These are phyloP conservation scores for Globisporangium irregulare DNA, from an alignment of 352 stramenopile species.

Conservation along the genomic window DNA sequence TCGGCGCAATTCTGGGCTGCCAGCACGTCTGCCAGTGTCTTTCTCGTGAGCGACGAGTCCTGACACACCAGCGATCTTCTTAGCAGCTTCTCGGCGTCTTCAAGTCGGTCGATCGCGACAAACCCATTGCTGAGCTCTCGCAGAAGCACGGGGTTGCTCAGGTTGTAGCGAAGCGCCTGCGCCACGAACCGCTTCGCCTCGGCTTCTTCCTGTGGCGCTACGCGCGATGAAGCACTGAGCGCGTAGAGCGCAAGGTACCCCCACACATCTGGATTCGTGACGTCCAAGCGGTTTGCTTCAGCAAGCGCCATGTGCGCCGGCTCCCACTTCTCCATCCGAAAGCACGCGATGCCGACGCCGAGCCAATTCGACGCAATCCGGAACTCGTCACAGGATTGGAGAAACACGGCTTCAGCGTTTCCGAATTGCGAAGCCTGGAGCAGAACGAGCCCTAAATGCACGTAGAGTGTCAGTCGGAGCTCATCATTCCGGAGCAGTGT, in stretches of 20 bases:
- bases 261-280: conserved; percentile 68
- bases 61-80: conserved; percentile 59
- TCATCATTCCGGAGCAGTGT: conserved; percentile 27
- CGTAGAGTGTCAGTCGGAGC: conserved; percentile 39
- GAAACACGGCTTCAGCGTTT: conserved; percentile 48
- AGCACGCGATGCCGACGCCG: conserved; percentile 62
- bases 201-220: conserved; percentile 36
- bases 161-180: conserved; percentile 58
- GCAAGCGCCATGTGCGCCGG: conserved; percentile 56
- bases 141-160: conserved; percentile 61
- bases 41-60: conserved; percentile 74
- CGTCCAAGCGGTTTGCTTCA: conserved; percentile 73
- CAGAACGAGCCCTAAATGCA: conserved; percentile 59
- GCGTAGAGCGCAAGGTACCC: conserved; percentile 65
- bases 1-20: conserved; percentile 78
- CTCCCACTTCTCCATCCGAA: conserved; percentile 66
- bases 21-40: conserved; percentile 75
- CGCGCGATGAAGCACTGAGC: conserved; percentile 27
- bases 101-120: conserved; percentile 70
- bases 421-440: conserved; percentile 67
- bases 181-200: conserved; percentile 46
- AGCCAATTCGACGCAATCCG: conserved; percentile 72
- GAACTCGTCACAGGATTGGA: conserved; percentile 58
- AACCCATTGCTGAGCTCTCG: conserved; percentile 82
- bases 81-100: conserved; percentile 67